Percentiles rank a stretch among this genome's conserved stretches.
Conservation (phyloP, 352 stramenopile species). For the Phytophthora uliginosa region DNA sequence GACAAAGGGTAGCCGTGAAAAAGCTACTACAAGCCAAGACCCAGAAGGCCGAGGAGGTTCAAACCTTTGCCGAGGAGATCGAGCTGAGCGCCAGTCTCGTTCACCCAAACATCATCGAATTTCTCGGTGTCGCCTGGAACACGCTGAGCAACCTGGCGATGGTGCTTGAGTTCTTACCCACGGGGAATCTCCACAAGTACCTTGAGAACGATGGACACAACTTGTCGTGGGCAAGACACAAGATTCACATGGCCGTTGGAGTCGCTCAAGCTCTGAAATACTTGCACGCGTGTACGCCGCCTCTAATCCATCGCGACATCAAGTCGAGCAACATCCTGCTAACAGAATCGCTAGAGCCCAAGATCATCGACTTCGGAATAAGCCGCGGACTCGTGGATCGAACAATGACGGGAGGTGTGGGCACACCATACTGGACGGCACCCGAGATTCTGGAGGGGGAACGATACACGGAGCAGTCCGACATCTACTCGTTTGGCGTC, state of each 20-base stretch:
- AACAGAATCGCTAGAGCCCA: conserved; percentile 66
- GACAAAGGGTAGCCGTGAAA: conserved; percentile 53
- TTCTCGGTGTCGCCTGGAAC: conserved; percentile 67
- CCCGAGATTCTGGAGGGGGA: conserved; percentile 74
- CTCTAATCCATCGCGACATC: conserved; percentile 47
- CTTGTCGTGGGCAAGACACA: conserved; percentile 45
- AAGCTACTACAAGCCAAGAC: conserved; percentile 41
- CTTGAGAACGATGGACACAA: conserved; percentile 27
- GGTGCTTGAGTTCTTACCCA: conserved; percentile 43
- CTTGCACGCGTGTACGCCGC: conserved; percentile 31
- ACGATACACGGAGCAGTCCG: conserved; percentile 59
- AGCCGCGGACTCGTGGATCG: conserved; percentile 32
- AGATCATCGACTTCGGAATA: conserved; percentile 89
- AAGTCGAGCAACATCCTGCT: conserved; percentile 77
- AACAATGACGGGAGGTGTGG: conserved; percentile 72
- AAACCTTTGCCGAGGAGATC: conserved; percentile 64
- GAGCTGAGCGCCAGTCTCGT: conserved; percentile 57
- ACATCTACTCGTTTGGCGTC: conserved; percentile 80
- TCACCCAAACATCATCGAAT: conserved; percentile 58
- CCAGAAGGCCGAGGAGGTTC: conserved; percentile 39
- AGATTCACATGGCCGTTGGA: conserved; percentile 57
- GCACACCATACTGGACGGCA: conserved; percentile 86
- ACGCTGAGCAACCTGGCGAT: conserved; percentile 41
- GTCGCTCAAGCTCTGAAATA: conserved; percentile 45
- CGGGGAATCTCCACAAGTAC: conserved; percentile 32